Conservation (phyloP, 306 rosid species). For the Fragaria vesca region DNA sequence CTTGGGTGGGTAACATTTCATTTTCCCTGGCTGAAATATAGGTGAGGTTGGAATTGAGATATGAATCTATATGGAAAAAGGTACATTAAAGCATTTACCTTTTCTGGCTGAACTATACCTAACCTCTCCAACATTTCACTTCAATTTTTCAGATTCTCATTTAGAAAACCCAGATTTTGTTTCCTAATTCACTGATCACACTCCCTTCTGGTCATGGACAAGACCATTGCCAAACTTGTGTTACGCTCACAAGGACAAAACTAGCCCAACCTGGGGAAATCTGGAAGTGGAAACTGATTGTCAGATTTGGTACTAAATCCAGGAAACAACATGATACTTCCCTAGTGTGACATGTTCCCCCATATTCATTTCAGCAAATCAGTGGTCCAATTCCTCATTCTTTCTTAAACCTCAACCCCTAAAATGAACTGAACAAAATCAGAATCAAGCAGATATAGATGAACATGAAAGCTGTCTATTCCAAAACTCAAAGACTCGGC, state of each 20-base stretch:
- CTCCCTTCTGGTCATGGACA: not conserved
- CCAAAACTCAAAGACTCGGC: not conserved
- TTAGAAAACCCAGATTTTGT: not conserved
- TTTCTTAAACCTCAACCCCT: not conserved
- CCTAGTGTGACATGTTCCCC: not conserved
- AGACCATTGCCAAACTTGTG: not conserved
- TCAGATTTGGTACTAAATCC: conserved; percentile 4
- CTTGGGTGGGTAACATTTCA: not conserved
- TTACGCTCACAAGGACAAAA: not conserved
- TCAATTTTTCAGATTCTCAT: not conserved
- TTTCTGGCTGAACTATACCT: conserved; percentile 2
- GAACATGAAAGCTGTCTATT: not conserved
- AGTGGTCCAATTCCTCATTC: not conserved
- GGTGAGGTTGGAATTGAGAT: not conserved
- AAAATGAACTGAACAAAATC: not conserved
- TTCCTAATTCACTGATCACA: not conserved
- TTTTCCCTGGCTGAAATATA: conserved; percentile 1
- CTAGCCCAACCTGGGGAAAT: not conserved
- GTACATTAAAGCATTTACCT: not conserved
- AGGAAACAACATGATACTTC: conserved; percentile 9
- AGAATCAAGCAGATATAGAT: not conserved
- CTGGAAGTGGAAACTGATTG: not conserved
- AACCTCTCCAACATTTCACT: not conserved
- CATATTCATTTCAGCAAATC: not conserved
- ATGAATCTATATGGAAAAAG: not conserved